Base-by-base conservation (phyloP, 192 early-diverging fungal species). In the Gigaspora rosea region DNA sequence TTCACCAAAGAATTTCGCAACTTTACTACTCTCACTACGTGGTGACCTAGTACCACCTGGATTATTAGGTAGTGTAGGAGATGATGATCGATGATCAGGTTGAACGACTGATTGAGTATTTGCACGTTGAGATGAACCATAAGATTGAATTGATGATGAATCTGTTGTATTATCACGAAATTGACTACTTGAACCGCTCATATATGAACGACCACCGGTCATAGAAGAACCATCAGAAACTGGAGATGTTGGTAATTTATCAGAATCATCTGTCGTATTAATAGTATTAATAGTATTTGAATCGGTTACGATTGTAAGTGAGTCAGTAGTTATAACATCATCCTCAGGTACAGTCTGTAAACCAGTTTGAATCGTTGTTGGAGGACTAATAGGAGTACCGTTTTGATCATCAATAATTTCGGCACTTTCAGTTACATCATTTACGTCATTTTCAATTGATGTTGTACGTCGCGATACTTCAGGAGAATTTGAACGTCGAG, bases 1-100 rank as follows among this genome's bases (percentile, higher is more conserved):
- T 41, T 88, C 89, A 22, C 90, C 90, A 78, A 91, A 84, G 78
- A 91, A 89, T 74, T 85, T 83, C 71, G 82, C 82, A 54, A 88
- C 71, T 59, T 91, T 91, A 11, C 79, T 80, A 41, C 41, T 41
- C 56, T 80, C 75, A 10, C 69, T 76, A 46, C 74, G 57, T 36
- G 80, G 61, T 51, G 62, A 75, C 64, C 20, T 57, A 32, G 59
- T 33, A 3, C 62, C 62, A 27, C 27, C 27, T 52, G 73, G 20
- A 27, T 50, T 51, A 78, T 52, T 11, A 47, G 47, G 20, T 27
- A 63, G 61, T 63, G 41, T 36, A 49, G 48, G 78, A 56, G 73
- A 78, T 62, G 59, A 78, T 58, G 13, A 81, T 50, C 32, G 77
- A 61, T 54, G 79, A 61, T 67, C 81, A 56, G 75, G 80, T 82